Percentiles rank a stretch among this genome's conserved stretches.
Evolutionary conservation across 2,329 filamentous ascomycete species (phyloP).

Genomic region (Tricladium varicosporioides): DNA sequence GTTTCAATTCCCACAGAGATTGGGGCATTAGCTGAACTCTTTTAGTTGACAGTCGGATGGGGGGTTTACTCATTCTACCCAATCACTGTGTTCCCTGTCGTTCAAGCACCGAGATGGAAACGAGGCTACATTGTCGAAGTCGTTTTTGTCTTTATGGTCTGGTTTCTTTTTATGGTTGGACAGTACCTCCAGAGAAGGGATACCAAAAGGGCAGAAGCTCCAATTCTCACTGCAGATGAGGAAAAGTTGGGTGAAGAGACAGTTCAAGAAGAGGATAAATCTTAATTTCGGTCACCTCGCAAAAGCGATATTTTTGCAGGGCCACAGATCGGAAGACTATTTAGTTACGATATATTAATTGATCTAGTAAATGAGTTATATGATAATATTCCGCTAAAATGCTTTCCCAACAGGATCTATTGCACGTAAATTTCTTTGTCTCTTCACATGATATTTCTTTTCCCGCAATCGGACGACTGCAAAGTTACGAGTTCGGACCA

Average conservation of each 20-base stretch:
- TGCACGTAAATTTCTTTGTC: too few relatives aligned
- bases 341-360: too few relatives aligned
- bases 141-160: constrained; percentile 30
- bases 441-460: too few relatives aligned
- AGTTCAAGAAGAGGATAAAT: neutral
- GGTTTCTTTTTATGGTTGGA: constrained; percentile 33
- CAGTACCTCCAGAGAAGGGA: constrained; percentile 35
- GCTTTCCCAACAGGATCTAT: too few relatives aligned
- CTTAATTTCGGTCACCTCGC: neutral
- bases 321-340: too few relatives aligned
- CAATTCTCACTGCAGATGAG: neutral
- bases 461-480: too few relatives aligned
- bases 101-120: constrained; percentile 32
- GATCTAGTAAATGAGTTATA: too few relatives aligned
- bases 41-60: constrained; percentile 35
- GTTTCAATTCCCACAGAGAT: neutral
- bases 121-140: constrained; percentile 31
- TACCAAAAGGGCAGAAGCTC: constrained; percentile 22
- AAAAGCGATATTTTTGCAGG: too few relatives aligned
- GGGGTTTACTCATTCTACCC: constrained; percentile 32
- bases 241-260: neutral
- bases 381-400: too few relatives aligned
- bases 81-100: constrained; percentile 31
- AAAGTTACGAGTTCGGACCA: too few relatives aligned
- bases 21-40: neutral